Percentiles rank a stretch among this genome's conserved stretches.
phyloP scores from a whole-genome alignment of 352 stramenopile genomes.

The Blastocystis sp. region DNA sequence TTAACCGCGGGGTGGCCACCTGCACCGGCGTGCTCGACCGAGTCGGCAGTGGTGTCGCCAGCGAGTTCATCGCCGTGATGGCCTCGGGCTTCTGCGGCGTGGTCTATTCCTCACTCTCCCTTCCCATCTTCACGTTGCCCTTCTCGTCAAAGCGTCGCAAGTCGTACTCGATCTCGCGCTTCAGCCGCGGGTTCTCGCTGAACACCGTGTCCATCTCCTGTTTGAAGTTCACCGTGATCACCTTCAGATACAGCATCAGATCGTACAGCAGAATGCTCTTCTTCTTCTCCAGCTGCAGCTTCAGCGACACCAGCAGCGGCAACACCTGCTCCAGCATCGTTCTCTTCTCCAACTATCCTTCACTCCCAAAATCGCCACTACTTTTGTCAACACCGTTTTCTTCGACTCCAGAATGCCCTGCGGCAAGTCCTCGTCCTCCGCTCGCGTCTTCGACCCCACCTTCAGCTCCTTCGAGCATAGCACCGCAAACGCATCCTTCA shows the following conservation, averaged over 20 bases:
- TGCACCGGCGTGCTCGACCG: background rate
- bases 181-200: constrained; percentile 43
- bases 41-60: constrained; percentile 45
- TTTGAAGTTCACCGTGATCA: constrained; percentile 67
- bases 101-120: background rate
- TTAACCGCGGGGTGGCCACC: constrained; percentile 24
- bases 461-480: constrained; percentile 64
- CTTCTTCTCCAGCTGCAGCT: constrained; percentile 57
- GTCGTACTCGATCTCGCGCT: constrained; percentile 65
- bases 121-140: background rate
- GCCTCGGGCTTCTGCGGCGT: background rate
- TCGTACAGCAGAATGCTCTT: constrained; percentile 33
- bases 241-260: constrained; percentile 68
- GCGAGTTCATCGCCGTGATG: constrained; percentile 2
- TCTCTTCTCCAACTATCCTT: constrained; percentile 60
- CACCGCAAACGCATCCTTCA: constrained; percentile 49
- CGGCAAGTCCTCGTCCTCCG: constrained; percentile 48
- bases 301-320: constrained; percentile 49
- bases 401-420: constrained; percentile 54
- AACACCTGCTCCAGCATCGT: constrained; percentile 67
- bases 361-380: background rate
- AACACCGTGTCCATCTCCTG: constrained; percentile 57
- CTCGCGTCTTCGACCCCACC: constrained; percentile 30
- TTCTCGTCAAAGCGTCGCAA: constrained; percentile 17
- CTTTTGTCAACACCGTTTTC: constrained; percentile 60